A percentile compares a stretch with the other conserved stretches of the same genome.
These are phyloP conservation scores for Clathrospora elynae DNA, from an alignment of 2,329 filamentous ascomycete species.

Conservation along the genomic window DNA sequence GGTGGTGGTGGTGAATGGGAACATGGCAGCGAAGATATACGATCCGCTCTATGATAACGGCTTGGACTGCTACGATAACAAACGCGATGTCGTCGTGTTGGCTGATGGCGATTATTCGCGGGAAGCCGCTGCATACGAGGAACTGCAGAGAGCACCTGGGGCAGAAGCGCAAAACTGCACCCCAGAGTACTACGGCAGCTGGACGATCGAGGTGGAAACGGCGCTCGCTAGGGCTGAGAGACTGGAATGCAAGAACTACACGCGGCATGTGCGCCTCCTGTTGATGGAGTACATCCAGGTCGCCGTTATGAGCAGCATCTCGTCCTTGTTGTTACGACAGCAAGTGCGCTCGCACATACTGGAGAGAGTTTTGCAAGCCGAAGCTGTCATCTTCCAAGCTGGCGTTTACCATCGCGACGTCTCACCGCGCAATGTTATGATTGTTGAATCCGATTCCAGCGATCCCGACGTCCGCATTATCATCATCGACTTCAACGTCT, in stretches of 20 bases:
- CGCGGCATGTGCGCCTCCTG: conserved; percentile 10
- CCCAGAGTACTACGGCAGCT: conserved; percentile 5
- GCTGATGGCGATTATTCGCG: conserved; percentile 10
- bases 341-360: not conserved
- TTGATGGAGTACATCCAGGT: conserved; percentile 5
- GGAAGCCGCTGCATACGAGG: conserved; percentile 6
- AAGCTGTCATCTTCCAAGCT: conserved; percentile 4
- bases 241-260: not conserved
- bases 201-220: conserved; percentile 5
- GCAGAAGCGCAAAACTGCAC: not conserved
- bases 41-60: conserved; percentile 11
- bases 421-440: conserved; percentile 14
- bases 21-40: conserved; percentile 12
- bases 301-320: not conserved
- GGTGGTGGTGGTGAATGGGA: conserved; percentile 2
- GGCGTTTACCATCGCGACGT: conserved; percentile 11
- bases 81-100: conserved; percentile 5
- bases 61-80: not conserved
- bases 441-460: not conserved
- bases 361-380: conserved; percentile 4
- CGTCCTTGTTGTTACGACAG: not conserved
- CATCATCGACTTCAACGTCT: conserved; percentile 10
- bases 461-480: not conserved
- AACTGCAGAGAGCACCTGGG: not conserved
- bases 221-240: not conserved